A percentile compares a stretch with the other conserved stretches of the same genome.
Conservation (phyloP, 2,329 filamentous ascomycete genomes). For the Aspergillus calidoustus region DNA sequence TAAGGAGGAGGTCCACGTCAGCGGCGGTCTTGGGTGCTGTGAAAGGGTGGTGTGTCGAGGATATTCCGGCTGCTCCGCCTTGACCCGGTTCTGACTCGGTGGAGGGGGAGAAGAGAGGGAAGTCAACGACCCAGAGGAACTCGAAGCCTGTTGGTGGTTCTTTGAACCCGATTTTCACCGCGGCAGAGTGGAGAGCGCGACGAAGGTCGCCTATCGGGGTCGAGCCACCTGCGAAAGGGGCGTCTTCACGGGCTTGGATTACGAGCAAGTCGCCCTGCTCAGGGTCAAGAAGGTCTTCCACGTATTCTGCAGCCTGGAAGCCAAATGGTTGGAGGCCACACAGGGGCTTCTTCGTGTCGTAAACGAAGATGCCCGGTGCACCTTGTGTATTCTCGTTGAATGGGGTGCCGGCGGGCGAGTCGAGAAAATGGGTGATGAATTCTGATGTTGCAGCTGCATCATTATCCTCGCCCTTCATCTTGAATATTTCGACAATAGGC, state of each 20-base stretch:
- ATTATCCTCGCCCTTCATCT: slow-evolving; percentile 57
- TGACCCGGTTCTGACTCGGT: slow-evolving; percentile 74
- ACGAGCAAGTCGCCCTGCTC: slow-evolving; percentile 79
- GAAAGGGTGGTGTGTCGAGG: slow-evolving; percentile 93
- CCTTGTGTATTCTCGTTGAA: slow-evolving; percentile 74
- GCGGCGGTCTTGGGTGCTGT: slow-evolving; percentile 76
- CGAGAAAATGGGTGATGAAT: slow-evolving; percentile 73
- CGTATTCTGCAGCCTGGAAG: slow-evolving; percentile 67
- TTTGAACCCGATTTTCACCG: slow-evolving; percentile 67
- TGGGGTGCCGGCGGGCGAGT: slow-evolving; percentile 60
- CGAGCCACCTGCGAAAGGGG: slow-evolving; percentile 72
- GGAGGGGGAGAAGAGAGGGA: slow-evolving; percentile 85
- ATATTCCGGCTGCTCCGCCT: slow-evolving; percentile 77
- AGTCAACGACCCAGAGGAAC: slow-evolving; percentile 86
- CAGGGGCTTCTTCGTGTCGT: slow-evolving; percentile 74
- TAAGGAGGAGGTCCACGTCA: slow-evolving; percentile 76
- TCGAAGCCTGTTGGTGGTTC: slow-evolving; percentile 57
- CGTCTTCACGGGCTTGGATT: slow-evolving; percentile 74
- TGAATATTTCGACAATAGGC: slow-evolving; percentile 76
- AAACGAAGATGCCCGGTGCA: slow-evolving; percentile 78
- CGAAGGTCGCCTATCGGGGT: slow-evolving; percentile 74
- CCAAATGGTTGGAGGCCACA: slow-evolving; percentile 78
- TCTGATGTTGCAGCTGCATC: slow-evolving; percentile 59
- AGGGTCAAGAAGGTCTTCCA: slow-evolving; percentile 58
- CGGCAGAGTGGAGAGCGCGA: slow-evolving; percentile 69